Percentiles rank a stretch among this genome's conserved stretches.
These are phyloP conservation scores for Pythium pyrilobum DNA, from an alignment of 352 stramenopile species.

Conservation along the genomic window DNA sequence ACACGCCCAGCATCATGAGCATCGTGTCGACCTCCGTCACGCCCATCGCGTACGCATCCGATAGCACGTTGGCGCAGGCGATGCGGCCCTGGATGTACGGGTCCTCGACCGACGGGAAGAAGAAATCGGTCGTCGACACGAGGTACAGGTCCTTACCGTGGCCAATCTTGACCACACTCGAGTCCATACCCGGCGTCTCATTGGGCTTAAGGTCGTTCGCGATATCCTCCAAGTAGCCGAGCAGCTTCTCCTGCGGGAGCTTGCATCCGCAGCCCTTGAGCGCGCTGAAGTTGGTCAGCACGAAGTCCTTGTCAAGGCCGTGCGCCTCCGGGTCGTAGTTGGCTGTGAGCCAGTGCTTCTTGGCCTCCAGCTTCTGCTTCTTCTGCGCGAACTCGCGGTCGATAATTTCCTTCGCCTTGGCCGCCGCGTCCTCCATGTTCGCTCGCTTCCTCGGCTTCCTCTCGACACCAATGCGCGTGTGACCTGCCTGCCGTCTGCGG, in stretches of 20 bases:
- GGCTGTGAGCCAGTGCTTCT: constrained; percentile 16
- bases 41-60: constrained; percentile 93
- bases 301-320: constrained; percentile 71
- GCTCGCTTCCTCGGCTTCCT: background rate
- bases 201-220: constrained; percentile 91
- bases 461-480: background rate
- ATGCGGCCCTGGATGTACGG: constrained; percentile 92
- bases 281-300: constrained; percentile 77
- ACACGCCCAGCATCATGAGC: constrained; percentile 93
- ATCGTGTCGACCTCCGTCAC: constrained; percentile 94
- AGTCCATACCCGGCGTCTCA: constrained; percentile 86
- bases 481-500: background rate
- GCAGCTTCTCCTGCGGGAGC: constrained; percentile 90
- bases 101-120: constrained; percentile 94
- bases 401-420: constrained; percentile 60
- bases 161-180: constrained; percentile 88
- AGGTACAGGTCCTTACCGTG: constrained; percentile 80
- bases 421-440: constrained; percentile 44
- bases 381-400: constrained; percentile 39
- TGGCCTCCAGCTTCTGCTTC: background rate
- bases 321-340: constrained; percentile 54
- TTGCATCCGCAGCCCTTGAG: constrained; percentile 97
- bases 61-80: constrained; percentile 93
- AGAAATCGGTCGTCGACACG: constrained; percentile 95
- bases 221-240: constrained; percentile 88